Evolutionary conservation across 2,329 filamentous ascomycete species (phyloP).

Genomic region (Zasmidium cellare): DNA sequence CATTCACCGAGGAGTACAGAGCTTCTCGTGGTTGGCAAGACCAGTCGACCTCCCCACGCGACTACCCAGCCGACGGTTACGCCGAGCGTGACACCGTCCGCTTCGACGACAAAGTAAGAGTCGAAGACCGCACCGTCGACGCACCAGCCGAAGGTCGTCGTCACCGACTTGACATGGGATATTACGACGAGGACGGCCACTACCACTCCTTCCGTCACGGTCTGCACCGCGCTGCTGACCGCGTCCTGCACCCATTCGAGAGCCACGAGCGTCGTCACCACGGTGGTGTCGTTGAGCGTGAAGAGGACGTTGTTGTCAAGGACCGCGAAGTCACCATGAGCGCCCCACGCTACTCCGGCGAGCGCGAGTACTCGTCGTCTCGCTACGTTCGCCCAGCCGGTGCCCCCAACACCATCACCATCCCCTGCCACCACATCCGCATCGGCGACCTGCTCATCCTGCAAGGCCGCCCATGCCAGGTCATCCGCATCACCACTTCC

Average conservation of each 20-base stretch:
- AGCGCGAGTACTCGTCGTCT: slow-evolving; percentile 20
- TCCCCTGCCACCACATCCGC: slow-evolving; percentile 99
- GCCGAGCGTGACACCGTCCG: slow-evolving; percentile 37
- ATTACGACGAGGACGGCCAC: slow-evolving; percentile 76
- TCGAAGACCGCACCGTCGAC: slow-evolving; percentile 55
- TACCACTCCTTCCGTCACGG: slow-evolving; percentile 75
- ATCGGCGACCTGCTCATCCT: slow-evolving; percentile 98
- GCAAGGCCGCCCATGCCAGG: slow-evolving; percentile 98
- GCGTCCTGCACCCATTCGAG: slow-evolving; percentile 64
- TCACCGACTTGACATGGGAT: slow-evolving; percentile 68
- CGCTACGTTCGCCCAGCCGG: slow-evolving; percentile 23
- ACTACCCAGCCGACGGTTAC: slow-evolving; percentile 39
- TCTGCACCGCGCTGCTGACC: slow-evolving; percentile 66
- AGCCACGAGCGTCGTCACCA: slow-evolving; percentile 52
- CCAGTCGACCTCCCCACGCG: slow-evolving; percentile 40
- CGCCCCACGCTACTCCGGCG: slow-evolving; percentile 33
- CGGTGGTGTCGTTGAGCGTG: slow-evolving; percentile 36
- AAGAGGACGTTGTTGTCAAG: slow-evolving; percentile 51
- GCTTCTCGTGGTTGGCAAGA: slow-evolving; percentile 38
- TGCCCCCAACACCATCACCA: slow-evolving; percentile 82
- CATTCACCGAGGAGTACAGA: slow-evolving; percentile 41
- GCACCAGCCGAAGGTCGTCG: slow-evolving; percentile 37
- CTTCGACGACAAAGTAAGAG: slow-evolving; percentile 49
- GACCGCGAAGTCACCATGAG: slow-evolving; percentile 47
- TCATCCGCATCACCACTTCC: slow-evolving; percentile 99